Percentiles rank a stretch among this genome's conserved stretches.
Evolutionary conservation across 2,329 filamentous ascomycete species (phyloP).

Genomic region (Verticillium longisporum): DNA sequence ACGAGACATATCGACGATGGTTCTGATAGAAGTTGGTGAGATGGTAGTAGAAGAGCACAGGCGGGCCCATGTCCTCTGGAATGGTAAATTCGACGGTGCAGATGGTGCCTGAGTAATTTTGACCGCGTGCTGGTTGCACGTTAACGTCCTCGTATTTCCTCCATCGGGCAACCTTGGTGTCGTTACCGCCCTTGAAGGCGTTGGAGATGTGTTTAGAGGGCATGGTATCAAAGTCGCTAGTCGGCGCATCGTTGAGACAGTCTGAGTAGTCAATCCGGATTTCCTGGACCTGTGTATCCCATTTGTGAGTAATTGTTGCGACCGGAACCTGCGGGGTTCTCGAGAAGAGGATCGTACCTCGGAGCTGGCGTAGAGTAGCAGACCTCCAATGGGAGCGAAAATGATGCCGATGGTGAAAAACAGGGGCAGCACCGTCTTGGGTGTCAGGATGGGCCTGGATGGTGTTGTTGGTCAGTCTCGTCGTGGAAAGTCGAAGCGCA

Average conservation of each 20-base stretch:
- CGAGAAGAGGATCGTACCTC: slow-evolving; percentile 46
- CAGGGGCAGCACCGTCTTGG: slow-evolving; percentile 84
- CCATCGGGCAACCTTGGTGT: slow-evolving; percentile 33
- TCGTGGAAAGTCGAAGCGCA: neutral
- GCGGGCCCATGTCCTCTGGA: slow-evolving; percentile 70
- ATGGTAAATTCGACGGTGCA: slow-evolving; percentile 77
- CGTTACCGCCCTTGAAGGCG: slow-evolving; percentile 61
- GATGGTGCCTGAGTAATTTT: slow-evolving; percentile 31
- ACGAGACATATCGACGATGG: slow-evolving; percentile 91
- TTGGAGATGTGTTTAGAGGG: slow-evolving; percentile 50
- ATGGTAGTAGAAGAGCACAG: slow-evolving; percentile 89
- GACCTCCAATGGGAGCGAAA: slow-evolving; percentile 85
- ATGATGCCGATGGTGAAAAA: slow-evolving; percentile 89
- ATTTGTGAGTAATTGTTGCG: neutral
- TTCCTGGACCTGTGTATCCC: slow-evolving; percentile 67
- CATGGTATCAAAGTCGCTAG: slow-evolving; percentile 39
- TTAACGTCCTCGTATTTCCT: slow-evolving; percentile 26
- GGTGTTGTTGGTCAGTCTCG: slow-evolving; percentile 6
- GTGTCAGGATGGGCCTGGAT: slow-evolving; percentile 80
- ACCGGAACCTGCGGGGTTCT: neutral
- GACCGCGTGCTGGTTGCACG: slow-evolving; percentile 31
- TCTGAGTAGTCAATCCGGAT: slow-evolving; percentile 84
- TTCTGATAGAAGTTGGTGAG: slow-evolving; percentile 99
- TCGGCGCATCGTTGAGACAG: slow-evolving; percentile 55
- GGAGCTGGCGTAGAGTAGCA: slow-evolving; percentile 79